A percentile compares a stretch with the other conserved stretches of the same genome.
These are phyloP conservation scores for Coemansia sp. DNA, from an alignment of 192 early-diverging fungal genomes.

Conservation along the genomic window DNA sequence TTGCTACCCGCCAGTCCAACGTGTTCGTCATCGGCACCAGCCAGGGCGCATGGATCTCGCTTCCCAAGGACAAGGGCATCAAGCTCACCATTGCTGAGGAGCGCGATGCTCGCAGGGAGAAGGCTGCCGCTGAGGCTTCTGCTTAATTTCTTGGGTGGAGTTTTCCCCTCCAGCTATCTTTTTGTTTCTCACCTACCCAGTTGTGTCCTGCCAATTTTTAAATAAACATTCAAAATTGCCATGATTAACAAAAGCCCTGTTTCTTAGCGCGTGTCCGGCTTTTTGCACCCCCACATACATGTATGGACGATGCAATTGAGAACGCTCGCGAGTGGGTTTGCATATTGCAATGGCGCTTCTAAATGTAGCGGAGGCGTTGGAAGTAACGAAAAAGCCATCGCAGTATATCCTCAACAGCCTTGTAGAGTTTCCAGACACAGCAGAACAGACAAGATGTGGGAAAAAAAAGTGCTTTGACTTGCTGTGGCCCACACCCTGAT, in stretches of 20 bases:
- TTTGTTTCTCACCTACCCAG: background rate
- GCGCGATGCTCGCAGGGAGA: constrained; percentile 88
- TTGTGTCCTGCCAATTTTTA: background rate
- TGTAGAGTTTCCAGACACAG: too few relatives aligned
- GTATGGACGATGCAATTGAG: too few relatives aligned
- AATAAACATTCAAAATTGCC: background rate
- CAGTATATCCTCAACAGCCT: too few relatives aligned
- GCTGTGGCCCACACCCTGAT: too few relatives aligned
- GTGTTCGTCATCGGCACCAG: constrained; percentile 83
- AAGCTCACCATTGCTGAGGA: constrained; percentile 99
- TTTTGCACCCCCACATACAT: constrained; percentile 1
- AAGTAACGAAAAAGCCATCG: too few relatives aligned
- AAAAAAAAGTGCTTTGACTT: too few relatives aligned
- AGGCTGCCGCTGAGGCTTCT: constrained; percentile 52
- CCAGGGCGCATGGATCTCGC: constrained; percentile 92
- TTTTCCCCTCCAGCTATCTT: background rate
- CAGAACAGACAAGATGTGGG: too few relatives aligned
- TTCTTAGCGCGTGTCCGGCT: background rate
- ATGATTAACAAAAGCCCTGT: background rate
- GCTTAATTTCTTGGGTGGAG: constrained; percentile 49
- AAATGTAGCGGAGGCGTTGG: too few relatives aligned
- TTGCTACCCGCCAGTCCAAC: constrained; percentile 97
- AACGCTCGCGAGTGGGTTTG: too few relatives aligned
- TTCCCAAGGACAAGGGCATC: constrained; percentile 99
- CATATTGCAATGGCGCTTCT: too few relatives aligned